Evolutionary conservation across 306 rosid species (phyloP).

Genomic region (Styphnolobium japonicum): DNA sequence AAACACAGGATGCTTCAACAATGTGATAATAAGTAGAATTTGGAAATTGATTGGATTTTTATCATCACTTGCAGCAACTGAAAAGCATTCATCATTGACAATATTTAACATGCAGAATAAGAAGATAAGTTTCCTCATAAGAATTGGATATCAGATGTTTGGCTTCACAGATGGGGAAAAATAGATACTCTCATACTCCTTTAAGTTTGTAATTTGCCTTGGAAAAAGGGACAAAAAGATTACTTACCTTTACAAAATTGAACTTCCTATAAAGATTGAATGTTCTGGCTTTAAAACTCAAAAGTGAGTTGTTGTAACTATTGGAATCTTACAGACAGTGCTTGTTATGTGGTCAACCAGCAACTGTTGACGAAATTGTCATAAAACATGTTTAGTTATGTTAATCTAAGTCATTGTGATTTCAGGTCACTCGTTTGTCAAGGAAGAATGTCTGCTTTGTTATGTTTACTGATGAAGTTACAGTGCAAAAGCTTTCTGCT

Average conservation of each 20-base stretch:
- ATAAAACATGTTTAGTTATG: not conserved
- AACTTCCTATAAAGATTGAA: not conserved
- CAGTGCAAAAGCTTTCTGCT: conserved; percentile 58
- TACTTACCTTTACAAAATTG: conserved; percentile 8
- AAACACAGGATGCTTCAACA: not conserved
- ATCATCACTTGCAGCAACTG: not conserved
- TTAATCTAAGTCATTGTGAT: conserved; percentile 26
- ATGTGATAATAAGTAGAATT: not conserved
- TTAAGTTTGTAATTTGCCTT: not conserved
- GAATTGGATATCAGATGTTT: not conserved
- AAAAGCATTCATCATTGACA: not conserved
- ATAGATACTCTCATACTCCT: not conserved
- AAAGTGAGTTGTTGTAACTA: not conserved
- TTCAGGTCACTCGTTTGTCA: conserved; percentile 85
- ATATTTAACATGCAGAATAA: not conserved
- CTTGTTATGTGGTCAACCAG: not conserved
- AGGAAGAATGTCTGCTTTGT: conserved; percentile 95
- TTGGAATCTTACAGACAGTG: not conserved
- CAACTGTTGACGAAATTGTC: conserved; percentile 3
- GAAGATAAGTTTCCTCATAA: not conserved
- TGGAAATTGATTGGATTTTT: not conserved
- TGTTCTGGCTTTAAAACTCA: not conserved
- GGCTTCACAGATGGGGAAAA: not conserved
- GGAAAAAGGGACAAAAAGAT: not conserved
- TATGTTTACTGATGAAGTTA: conserved; percentile 83